Conservation (phyloP, 2,329 filamentous ascomycete genomes). For the Teratosphaeria pseudoeucalypti region DNA sequence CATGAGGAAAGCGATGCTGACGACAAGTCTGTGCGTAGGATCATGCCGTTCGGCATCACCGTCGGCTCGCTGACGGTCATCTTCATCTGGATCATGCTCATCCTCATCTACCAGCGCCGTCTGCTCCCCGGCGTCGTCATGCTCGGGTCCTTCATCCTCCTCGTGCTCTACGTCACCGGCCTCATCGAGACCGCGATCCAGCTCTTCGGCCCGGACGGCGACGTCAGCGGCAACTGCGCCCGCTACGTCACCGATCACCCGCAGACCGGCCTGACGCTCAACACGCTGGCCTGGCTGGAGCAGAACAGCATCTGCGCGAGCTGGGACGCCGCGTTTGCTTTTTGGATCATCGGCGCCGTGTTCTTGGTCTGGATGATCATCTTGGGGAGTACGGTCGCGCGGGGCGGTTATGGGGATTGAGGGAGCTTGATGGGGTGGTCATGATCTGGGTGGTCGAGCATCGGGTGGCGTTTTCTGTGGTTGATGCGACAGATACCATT, state of each 20-base stretch:
- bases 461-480: neutral
- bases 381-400: constrained; percentile 34
- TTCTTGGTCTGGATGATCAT: constrained; percentile 59
- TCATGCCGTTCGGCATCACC: constrained; percentile 54
- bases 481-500: neutral
- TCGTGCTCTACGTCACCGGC: constrained; percentile 51
- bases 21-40: constrained; percentile 31
- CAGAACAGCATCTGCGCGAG: constrained; percentile 54
- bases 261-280: constrained; percentile 37
- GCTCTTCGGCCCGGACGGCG: constrained; percentile 45
- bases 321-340: constrained; percentile 54
- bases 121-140: constrained; percentile 51
- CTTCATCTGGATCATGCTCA: constrained; percentile 49
- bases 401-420: constrained; percentile 18
- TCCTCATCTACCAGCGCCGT: constrained; percentile 45
- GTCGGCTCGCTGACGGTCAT: constrained; percentile 46
- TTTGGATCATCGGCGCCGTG: constrained; percentile 53
- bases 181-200: constrained; percentile 54
- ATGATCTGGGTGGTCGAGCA: neutral
- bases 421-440: neutral
- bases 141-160: constrained; percentile 50
- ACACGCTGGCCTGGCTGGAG: constrained; percentile 52
- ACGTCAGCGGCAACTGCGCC: constrained; percentile 50
- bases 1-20: neutral
- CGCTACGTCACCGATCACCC: constrained; percentile 44